phyloP scores from a whole-genome alignment of 495 filamentous ascomycete genomes.

The Aspergillus kassunensis region DNA sequence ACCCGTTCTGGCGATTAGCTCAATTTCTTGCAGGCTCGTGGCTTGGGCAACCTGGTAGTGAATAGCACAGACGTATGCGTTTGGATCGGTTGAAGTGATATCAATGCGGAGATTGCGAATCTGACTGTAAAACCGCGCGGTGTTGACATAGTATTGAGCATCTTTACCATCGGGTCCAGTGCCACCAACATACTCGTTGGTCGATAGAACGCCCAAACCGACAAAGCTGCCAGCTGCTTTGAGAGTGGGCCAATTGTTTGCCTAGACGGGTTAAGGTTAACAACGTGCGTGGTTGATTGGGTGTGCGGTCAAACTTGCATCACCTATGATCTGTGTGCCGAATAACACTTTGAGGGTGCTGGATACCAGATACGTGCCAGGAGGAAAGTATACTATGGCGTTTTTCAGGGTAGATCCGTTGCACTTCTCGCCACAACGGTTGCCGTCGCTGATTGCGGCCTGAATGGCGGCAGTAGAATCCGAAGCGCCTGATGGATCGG shows the following conservation, averaged over 20 bases:
- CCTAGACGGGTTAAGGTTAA: neutral
- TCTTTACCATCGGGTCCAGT: constrained; percentile 6
- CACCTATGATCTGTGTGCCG: constrained; percentile 57
- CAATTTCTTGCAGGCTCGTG: constrained; percentile 8
- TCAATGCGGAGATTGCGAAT: constrained; percentile 13
- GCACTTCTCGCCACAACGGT: constrained; percentile 41
- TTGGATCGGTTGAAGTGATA: neutral
- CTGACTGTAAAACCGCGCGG: constrained; percentile 9
- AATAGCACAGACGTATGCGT: constrained; percentile 5
- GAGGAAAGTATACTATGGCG: constrained; percentile 56
- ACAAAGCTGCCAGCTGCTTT: constrained; percentile 6
- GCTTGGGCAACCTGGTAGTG: constrained; percentile 14
- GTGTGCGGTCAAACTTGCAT: constrained; percentile 34
- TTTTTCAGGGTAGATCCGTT: constrained; percentile 40
- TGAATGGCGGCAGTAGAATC: constrained; percentile 51
- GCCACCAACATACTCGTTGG: constrained; percentile 8
- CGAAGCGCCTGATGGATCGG: constrained; percentile 3
- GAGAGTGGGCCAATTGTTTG: constrained; percentile 24
- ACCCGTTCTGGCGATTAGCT: constrained; percentile 1
- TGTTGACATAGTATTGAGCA: constrained; percentile 13
- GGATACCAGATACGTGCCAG: constrained; percentile 52
- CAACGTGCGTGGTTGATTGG: neutral
- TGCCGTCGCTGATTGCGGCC: constrained; percentile 45
- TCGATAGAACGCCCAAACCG: constrained; percentile 7
- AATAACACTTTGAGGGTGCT: constrained; percentile 46